These are phyloP conservation scores for Exidia glandulosa DNA, from an alignment of 768 basidiomycete species.

Conservation along the genomic window DNA sequence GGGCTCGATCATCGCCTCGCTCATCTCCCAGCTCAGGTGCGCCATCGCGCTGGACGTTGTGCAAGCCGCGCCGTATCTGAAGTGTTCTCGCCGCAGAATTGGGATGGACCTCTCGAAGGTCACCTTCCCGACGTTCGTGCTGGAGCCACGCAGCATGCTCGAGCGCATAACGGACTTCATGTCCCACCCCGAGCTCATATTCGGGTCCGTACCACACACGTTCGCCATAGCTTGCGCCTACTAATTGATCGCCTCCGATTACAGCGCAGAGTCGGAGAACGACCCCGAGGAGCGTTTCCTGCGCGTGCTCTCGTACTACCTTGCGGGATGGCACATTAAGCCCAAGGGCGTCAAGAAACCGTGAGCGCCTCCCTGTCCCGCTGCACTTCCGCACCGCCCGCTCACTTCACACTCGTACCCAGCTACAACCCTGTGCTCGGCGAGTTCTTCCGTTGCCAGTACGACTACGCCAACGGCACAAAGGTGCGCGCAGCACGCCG, in stretches of 20 bases:
- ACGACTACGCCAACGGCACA: slow-evolving; percentile 82
- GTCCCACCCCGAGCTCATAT: slow-evolving; percentile 95
- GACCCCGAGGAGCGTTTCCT: slow-evolving; percentile 88
- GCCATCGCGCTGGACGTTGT: slow-evolving; percentile 10
- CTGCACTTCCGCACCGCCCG: slow-evolving; percentile 1
- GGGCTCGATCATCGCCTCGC: slow-evolving; percentile 75
- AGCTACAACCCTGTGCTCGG: slow-evolving; percentile 96
- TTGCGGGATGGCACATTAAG: slow-evolving; percentile 99
- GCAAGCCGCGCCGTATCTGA: background rate
- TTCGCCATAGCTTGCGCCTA: slow-evolving; percentile 1
- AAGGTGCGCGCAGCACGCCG: background rate
- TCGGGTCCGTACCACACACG: slow-evolving; percentile 53
- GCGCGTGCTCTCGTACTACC: slow-evolving; percentile 84
- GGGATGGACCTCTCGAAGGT: slow-evolving; percentile 97
- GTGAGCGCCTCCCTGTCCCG: slow-evolving; percentile 34
- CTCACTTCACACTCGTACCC: slow-evolving; percentile 1
- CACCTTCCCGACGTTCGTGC: slow-evolving; percentile 87
- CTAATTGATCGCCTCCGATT: background rate
- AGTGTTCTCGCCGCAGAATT: slow-evolving; percentile 38
- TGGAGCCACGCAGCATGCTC: slow-evolving; percentile 94
- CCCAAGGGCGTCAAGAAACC: slow-evolving; percentile 99
- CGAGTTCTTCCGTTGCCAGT: slow-evolving; percentile 95
- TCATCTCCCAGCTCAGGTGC: slow-evolving; percentile 84
- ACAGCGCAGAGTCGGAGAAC: slow-evolving; percentile 66
- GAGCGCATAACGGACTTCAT: slow-evolving; percentile 99